phyloP scores from a whole-genome alignment of 805 yeast species.

The Yamadazyma sp. region DNA sequence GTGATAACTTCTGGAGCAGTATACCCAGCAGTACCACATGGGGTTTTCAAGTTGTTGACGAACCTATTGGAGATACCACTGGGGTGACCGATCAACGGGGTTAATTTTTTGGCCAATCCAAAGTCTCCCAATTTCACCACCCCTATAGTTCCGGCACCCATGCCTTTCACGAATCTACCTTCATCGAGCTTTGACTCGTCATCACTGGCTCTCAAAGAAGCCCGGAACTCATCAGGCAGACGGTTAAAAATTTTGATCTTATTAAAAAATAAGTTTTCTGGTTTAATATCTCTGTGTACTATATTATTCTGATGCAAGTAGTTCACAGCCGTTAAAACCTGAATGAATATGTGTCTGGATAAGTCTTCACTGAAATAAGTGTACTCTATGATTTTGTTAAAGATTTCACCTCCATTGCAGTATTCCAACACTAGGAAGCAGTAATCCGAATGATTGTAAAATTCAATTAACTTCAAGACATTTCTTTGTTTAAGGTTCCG shows the following conservation, averaged over 20 bases:
- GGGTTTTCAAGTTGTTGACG: conserved; percentile 52
- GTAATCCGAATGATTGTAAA: conserved; percentile 50
- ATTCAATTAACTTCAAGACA: conserved; percentile 54
- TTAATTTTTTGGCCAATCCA: conserved; percentile 62
- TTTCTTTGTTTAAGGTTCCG: conserved; percentile 60
- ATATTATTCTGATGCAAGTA: conserved; percentile 66
- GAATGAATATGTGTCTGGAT: conserved; percentile 69
- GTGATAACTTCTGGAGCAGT: conserved; percentile 71
- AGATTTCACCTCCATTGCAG: conserved; percentile 77
- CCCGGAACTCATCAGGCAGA: conserved; percentile 27
- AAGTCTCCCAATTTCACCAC: conserved; percentile 66
- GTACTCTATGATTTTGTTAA: conserved; percentile 73
- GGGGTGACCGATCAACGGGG: conserved; percentile 11
- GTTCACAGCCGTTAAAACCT: conserved; percentile 67
- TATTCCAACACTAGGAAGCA: conserved; percentile 69
- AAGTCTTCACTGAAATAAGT: conserved; percentile 76
- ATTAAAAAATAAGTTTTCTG: conserved; percentile 69
- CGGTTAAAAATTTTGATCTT: conserved; percentile 50
- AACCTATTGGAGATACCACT: conserved; percentile 16
- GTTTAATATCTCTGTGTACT: conserved; percentile 82
- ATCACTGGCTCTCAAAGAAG: conserved; percentile 48
- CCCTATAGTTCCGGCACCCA: conserved; percentile 68
- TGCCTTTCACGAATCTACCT: conserved; percentile 50
- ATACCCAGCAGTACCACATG: conserved; percentile 76
- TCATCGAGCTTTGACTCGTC: conserved; percentile 62